Percentiles rank a stretch among this genome's conserved stretches.
These are phyloP conservation scores for Pseudogymnoascus sp. DNA, from an alignment of 2,329 filamentous ascomycete genomes.

Conservation along the genomic window DNA sequence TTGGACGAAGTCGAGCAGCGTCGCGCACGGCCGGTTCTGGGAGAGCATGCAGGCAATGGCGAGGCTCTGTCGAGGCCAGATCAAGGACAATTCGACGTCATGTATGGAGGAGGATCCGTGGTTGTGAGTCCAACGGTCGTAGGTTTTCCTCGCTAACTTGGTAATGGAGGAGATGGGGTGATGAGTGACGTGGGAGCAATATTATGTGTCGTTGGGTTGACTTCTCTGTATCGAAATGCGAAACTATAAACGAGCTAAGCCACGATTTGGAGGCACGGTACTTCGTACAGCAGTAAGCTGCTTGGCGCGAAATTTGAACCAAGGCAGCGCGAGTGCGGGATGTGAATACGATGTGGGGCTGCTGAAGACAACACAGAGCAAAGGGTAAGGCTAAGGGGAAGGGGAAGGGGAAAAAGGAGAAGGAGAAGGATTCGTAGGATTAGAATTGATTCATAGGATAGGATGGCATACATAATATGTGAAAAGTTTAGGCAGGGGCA, in stretches of 20 bases:
- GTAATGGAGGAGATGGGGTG: neutral
- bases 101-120: neutral
- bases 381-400: neutral
- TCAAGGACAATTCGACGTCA: constrained; percentile 4
- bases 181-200: neutral
- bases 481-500: neutral
- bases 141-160: neutral
- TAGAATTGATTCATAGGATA: neutral
- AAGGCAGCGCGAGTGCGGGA: neutral
- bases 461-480: neutral
- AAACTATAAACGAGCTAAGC: constrained; percentile 2
- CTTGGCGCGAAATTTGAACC: neutral
- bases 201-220: neutral
- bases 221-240: neutral
- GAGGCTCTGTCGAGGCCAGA: constrained; percentile 2
- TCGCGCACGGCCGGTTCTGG: neutral
- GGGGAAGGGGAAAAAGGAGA: neutral
- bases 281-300: constrained; percentile 4
- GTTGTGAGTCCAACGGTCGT: neutral
- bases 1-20: neutral
- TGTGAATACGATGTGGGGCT: constrained; percentile 3
- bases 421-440: neutral
- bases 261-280: constrained; percentile 3
- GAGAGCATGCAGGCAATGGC: constrained; percentile 6
- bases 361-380: neutral